Base-by-base conservation (phyloP, 2,329 filamentous ascomycete genomes). In the Trichothecium sympodiale region DNA sequence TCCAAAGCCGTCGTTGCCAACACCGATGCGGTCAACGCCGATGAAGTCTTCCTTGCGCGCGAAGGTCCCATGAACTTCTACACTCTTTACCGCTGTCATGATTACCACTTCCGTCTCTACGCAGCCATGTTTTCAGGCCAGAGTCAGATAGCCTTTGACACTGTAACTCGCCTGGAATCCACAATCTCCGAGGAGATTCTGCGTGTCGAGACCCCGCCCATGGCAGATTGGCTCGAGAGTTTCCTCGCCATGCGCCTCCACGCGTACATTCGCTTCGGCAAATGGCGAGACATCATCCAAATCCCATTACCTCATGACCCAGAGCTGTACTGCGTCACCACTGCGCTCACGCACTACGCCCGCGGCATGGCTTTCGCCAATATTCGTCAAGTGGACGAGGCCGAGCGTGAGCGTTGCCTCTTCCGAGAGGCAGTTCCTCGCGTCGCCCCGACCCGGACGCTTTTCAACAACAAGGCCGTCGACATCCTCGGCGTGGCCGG, bases 221-320 rank as follows among this genome's bases (percentile, higher is more conserved):
- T 88, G 81, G 80, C 82, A 1, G 80, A 87, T 53, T 87, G 80
- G 75, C 61, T 87, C 1, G 83, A 88, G 54, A 71, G 71, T 2
- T 86, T 85, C 43, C 55, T 82, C 4, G 69, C 71, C 2, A 74
- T 84, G 52, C 69, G 76, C 4, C 61, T 80, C 2, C 83, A 89
- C 51, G 76, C 78, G 1, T 61, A 83, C 13, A 65, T 89, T 31
- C 74, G 83, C 0, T 89, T 88, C 45, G 83, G 83, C 0, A 62
- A 60, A 13, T 88, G 83, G 83, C 48, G 74, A 0, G 77, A 84
- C 1, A 62, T 87, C 16, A 55, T 81, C 8, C 54, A 59, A 1
- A 54, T 83, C 1, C 39, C 57, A 0, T 41, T 83, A 0, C 81
- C 80, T 0, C 37, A 52, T 0, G 79, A 88, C 42, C 43, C 51